phyloP scores from a whole-genome alignment of 2,329 filamentous ascomycete species.

The Zalaria obscura region DNA sequence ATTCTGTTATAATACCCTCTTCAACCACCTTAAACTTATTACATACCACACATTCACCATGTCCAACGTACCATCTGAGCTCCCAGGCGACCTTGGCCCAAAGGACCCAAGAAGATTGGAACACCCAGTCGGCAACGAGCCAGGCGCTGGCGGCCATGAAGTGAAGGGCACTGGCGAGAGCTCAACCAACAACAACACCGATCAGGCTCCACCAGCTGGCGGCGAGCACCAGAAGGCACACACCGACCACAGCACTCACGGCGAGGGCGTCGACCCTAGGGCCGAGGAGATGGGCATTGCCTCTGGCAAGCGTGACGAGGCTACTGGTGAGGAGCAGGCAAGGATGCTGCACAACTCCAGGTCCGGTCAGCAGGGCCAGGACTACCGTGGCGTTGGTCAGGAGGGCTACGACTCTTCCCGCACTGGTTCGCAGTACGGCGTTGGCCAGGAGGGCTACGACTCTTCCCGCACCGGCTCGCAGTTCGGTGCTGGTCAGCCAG shows the following conservation, averaged over 20 bases:
- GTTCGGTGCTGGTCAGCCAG: background rate
- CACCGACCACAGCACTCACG: background rate
- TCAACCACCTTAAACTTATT: no score
- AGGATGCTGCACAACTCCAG: background rate
- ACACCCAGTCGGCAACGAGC: slow-evolving; percentile 3
- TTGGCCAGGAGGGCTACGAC: background rate
- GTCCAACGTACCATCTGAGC: background rate
- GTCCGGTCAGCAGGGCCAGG: background rate
- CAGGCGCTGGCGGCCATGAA: slow-evolving; percentile 2
- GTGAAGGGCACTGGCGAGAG: background rate
- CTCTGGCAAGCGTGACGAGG: slow-evolving; percentile 1
- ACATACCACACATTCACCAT: no score
- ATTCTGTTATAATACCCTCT: no score
- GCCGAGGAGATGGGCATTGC: slow-evolving; percentile 3
- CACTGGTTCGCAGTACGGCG: background rate
- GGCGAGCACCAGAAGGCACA: background rate
- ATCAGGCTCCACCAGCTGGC: background rate
- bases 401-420: background rate
- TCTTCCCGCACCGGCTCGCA: background rate
- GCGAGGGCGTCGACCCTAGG: slow-evolving; percentile 1
- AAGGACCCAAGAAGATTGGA: slow-evolving; percentile 3
- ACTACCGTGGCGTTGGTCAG: background rate
- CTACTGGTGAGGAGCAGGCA: no score
- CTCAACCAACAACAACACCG: background rate
- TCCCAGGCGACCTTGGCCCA: slow-evolving; percentile 4